Conservation (phyloP, 306 rosid genomes). For the Acacia confusa region DNA sequence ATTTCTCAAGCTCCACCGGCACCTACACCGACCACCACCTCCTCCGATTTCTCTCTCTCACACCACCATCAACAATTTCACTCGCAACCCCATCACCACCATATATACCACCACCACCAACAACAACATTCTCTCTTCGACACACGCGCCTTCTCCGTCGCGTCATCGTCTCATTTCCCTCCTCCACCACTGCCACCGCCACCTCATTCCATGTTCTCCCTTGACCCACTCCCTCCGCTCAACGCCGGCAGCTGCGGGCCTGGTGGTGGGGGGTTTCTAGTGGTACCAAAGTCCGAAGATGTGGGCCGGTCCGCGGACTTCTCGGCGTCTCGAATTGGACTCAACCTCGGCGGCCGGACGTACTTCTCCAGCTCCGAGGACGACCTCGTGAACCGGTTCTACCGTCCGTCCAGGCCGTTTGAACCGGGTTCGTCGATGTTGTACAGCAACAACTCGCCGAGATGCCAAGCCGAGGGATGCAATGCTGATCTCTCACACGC, state of each 20-base stretch:
- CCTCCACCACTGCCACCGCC: not conserved
- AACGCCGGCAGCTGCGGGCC: constrained; percentile 6
- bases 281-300: constrained; percentile 54
- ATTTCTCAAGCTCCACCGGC: constrained; percentile 23
- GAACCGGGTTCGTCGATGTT: constrained; percentile 38
- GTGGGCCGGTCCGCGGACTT: constrained; percentile 41
- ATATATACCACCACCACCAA: not conserved
- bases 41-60: constrained; percentile 24
- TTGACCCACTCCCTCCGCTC: constrained; percentile 33
- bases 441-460: constrained; percentile 35
- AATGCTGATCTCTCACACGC: constrained; percentile 65
- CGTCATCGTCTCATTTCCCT: constrained; percentile 35
- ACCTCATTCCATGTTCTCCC: constrained; percentile 36
- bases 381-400: constrained; percentile 52
- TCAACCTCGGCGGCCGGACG: constrained; percentile 71
- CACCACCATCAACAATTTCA: not conserved
- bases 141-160: constrained; percentile 46
- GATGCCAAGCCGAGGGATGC: constrained; percentile 85
- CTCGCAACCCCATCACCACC: not conserved
- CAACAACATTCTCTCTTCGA: constrained; percentile 41
- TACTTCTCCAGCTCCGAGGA: constrained; percentile 57
- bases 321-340: constrained; percentile 52
- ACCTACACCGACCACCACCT: constrained; percentile 13
- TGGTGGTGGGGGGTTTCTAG: constrained; percentile 44
- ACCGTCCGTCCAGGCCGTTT: constrained; percentile 46